Percentiles rank a stretch among this genome's conserved stretches.
Conservation (phyloP, 257 asterid genomes). For the Nicotiana attenuata region DNA sequence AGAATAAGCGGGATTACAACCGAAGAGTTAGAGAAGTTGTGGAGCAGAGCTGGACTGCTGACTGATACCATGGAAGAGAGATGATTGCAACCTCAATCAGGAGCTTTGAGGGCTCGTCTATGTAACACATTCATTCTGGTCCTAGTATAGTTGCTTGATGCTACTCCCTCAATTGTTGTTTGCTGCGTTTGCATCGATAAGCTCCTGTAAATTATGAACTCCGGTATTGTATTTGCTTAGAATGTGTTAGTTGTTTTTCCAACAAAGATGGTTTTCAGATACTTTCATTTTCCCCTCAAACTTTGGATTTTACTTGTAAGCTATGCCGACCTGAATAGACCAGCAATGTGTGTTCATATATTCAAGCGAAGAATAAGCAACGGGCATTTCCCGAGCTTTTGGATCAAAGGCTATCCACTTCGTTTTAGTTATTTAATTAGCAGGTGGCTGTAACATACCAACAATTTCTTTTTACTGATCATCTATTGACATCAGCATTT, state of each 20-base stretch:
- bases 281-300: background rate
- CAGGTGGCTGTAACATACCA: background rate
- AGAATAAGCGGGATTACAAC: constrained; percentile 72
- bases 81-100: background rate
- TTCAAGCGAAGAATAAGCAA: background rate
- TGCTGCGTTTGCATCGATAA: constrained; percentile 18
- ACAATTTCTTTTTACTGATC: background rate
- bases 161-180: constrained; percentile 19
- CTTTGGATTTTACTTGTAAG: background rate
- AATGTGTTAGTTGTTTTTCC: background rate
- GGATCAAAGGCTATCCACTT: background rate
- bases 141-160: constrained; percentile 12
- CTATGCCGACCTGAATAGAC: background rate
- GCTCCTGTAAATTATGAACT: constrained; percentile 31
- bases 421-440: background rate
- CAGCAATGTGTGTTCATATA: background rate
- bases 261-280: background rate
- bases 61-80: constrained; percentile 26
- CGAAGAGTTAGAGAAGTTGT: constrained; percentile 72
- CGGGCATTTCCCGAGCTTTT: background rate
- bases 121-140: constrained; percentile 9
- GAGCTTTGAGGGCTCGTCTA: constrained; percentile 20
- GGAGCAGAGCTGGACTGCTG: constrained; percentile 93
- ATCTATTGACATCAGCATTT: background rate
- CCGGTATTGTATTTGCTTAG: constrained; percentile 10